Evolutionary conservation across 306 rosid genomes (phyloP), one percentile per base, ranked within the genome.

Genomic region (Dalbergia oliveri): DNA sequence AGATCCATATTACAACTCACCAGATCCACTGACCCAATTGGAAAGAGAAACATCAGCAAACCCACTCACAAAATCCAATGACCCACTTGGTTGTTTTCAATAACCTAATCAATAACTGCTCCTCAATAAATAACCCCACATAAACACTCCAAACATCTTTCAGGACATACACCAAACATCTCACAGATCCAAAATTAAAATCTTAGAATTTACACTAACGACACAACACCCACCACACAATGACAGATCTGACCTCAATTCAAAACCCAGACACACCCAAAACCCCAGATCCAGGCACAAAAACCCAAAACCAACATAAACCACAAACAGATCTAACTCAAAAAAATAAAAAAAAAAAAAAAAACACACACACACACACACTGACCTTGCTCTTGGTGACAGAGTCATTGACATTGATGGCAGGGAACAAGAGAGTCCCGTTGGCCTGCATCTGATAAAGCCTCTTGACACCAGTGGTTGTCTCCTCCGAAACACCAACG

Each of bases 321-420:
- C 43, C 41, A 69, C 13, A 43, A 16, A 11, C 45, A 59, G 73
- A 85, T 81, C 77, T 62, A 49, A 3, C 19, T 3, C 21, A 3
- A 54, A 54, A n/a, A 16, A n/a, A 4, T n/a, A 37, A 26, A 26
- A 15, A 4, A 4, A 10, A 18, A 47, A 23, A 13, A 43, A 13
- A 43, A 16, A 5, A 5, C 0, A 0, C 13, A 50, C 4, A 50
- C 56, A 9, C 4, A 7, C 11, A 7, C 5, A 18, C 11, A 45
- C 47, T 1, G 64, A 95, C 98, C 98, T 95, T 95, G 97, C 99
- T 95, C 90, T 95, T 95, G 74, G 99, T 95, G 45, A 95, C 99
- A 67, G 98, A 93, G 85, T 95, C 99, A 45, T 95, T 95, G 33
- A 95, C 99, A 76, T 95, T 95, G 34, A 95, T 95, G 37, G 99